Percentiles rank a stretch among this genome's conserved stretches.
Conservation (phyloP, 2,329 filamentous ascomycete species). For the Diaporthe ilicicola region DNA sequence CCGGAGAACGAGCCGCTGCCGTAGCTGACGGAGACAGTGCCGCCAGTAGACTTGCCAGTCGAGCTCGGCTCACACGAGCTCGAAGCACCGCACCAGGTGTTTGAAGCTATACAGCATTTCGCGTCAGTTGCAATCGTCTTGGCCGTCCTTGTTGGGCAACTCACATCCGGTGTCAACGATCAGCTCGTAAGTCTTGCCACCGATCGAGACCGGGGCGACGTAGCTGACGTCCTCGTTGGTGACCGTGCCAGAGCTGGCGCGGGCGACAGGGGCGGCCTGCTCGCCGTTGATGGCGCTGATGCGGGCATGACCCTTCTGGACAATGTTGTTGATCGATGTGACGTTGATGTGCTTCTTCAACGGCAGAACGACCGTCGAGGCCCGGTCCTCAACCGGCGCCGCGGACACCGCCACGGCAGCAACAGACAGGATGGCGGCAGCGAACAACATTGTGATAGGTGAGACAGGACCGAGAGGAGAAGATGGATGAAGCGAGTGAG, state of each 20-base stretch:
- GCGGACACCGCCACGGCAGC: constrained; percentile 38
- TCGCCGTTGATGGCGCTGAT: constrained; percentile 37
- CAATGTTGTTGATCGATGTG: constrained; percentile 38
- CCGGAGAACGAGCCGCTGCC: constrained; percentile 41
- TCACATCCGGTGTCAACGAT: constrained; percentile 43
- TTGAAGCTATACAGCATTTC: constrained; percentile 34
- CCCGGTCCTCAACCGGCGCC: constrained; percentile 37
- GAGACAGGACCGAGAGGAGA: neutral
- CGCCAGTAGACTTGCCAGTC: constrained; percentile 35
- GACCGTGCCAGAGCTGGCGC: constrained; percentile 37
- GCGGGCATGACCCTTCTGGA: constrained; percentile 38
- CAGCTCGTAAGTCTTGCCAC: constrained; percentile 38
- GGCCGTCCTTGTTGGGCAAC: neutral
- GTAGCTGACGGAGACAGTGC: constrained; percentile 38
- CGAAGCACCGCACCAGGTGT: constrained; percentile 33
- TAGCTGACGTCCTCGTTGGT: constrained; percentile 41
- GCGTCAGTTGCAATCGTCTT: neutral
- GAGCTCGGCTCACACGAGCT: constrained; percentile 17
- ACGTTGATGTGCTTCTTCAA: constrained; percentile 38
- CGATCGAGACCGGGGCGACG: constrained; percentile 39
- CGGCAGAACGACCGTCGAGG: constrained; percentile 35
- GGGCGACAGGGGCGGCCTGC: constrained; percentile 4
- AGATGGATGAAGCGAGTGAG: neutral
- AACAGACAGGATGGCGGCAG: constrained; percentile 1
- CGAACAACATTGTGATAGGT: constrained; percentile 16